Percentiles rank a stretch among this genome's conserved stretches.
Conservation (phyloP, 768 basidiomycete species). For the Termitomyces eurrhizus region DNA sequence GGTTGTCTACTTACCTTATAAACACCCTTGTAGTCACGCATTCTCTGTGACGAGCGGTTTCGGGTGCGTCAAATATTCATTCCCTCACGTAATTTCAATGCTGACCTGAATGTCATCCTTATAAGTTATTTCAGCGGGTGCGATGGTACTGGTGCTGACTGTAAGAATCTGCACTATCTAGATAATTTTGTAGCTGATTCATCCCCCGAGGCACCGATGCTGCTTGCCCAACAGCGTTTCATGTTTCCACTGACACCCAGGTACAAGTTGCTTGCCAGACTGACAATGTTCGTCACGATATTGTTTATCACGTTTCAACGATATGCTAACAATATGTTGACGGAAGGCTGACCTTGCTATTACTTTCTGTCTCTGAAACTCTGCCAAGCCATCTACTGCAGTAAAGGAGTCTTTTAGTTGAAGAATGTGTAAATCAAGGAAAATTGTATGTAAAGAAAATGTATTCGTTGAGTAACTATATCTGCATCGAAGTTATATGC, state of each 20-base stretch:
- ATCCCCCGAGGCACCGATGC: conserved; percentile 26
- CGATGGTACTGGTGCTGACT: conserved; percentile 38
- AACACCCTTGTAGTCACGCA: conserved; percentile 22
- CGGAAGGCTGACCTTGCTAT: conserved; percentile 17
- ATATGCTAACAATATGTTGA: not conserved
- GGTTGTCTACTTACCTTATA: not conserved
- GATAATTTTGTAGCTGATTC: not conserved
- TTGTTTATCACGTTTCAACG: not conserved
- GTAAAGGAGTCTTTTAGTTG: not conserved
- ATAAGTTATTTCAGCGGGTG: conserved; percentile 40
- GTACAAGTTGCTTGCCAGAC: conserved; percentile 30
- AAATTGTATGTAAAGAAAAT: too few species aligned
- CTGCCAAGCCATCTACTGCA: not conserved
- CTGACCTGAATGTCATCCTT: not conserved
- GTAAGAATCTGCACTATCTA: conserved; percentile 22
- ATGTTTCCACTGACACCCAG: conserved; percentile 25
- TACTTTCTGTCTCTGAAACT: conserved; percentile 15
- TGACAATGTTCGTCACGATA: conserved; percentile 4
- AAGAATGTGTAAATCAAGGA: not conserved
- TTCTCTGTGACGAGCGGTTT: conserved; percentile 40
- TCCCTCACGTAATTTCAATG: not conserved
- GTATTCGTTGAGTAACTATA: too few species aligned
- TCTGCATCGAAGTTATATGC: too few species aligned
- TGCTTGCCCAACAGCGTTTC: conserved; percentile 35
- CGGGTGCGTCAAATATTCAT: conserved; percentile 22